These are phyloP conservation scores for Penicillium concentricum DNA, from an alignment of 2,329 filamentous ascomycete species.

Conservation along the genomic window DNA sequence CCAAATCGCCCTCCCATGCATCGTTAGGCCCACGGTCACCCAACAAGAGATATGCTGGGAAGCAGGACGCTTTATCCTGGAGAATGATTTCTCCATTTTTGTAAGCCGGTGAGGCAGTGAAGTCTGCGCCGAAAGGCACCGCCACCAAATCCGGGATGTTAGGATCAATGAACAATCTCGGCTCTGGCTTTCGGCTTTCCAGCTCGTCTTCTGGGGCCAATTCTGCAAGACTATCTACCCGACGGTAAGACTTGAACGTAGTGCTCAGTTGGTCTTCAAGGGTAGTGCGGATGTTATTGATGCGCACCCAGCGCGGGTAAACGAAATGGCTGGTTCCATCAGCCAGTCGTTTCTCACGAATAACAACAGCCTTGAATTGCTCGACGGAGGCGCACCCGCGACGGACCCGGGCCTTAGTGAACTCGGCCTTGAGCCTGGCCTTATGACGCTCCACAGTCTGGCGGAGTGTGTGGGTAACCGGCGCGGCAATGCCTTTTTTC, in stretches of 20 bases:
- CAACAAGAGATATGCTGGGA: slow-evolving; percentile 85
- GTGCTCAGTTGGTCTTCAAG: slow-evolving; percentile 70
- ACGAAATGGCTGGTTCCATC: slow-evolving; percentile 29
- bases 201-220: slow-evolving; percentile 48
- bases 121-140: slow-evolving; percentile 67
- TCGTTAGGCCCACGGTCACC: slow-evolving; percentile 42
- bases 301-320: slow-evolving; percentile 87
- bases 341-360: slow-evolving; percentile 46
- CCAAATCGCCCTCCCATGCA: slow-evolving; percentile 60
- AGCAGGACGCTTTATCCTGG: slow-evolving; percentile 96
- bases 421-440: slow-evolving; percentile 74
- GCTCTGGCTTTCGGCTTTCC: slow-evolving; percentile 20
- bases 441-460: slow-evolving; percentile 77
- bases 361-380: slow-evolving; percentile 51
- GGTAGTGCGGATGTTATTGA: slow-evolving; percentile 75
- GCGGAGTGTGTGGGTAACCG: slow-evolving; percentile 74
- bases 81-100: slow-evolving; percentile 75
- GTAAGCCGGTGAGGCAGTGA: slow-evolving; percentile 74
- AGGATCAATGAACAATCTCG: slow-evolving; percentile 66
- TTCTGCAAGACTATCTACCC: slow-evolving; percentile 56
- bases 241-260: slow-evolving; percentile 67
- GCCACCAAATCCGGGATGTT: slow-evolving; percentile 83
- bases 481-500: slow-evolving; percentile 78
- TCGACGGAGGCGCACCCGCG: slow-evolving; percentile 68
- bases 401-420: slow-evolving; percentile 74